phyloP scores from a whole-genome alignment of 1,139 yeast species.

The Diutina ranongensis region DNA sequence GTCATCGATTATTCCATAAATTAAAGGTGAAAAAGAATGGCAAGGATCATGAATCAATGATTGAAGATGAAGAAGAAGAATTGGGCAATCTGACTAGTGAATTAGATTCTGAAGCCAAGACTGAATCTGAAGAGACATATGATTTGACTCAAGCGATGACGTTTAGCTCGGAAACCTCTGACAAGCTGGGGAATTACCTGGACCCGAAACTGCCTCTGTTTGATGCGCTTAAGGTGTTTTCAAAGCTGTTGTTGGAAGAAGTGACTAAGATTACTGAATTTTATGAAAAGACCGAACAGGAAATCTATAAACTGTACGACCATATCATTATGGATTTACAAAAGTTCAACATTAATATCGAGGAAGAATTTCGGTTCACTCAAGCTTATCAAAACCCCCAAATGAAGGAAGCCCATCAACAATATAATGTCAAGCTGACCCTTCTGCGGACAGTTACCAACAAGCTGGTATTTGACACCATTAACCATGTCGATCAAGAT shows the following conservation, averaged over 20 bases:
- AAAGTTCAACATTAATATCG: conserved; percentile 19
- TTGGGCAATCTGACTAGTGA: background rate
- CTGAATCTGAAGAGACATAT: background rate
- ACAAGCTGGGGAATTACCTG: background rate
- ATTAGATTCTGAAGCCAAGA: background rate
- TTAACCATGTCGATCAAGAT: conserved; percentile 16
- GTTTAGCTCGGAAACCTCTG: background rate
- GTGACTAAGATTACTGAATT: conserved; percentile 46
- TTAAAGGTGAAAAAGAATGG: background rate
- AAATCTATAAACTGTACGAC: conserved; percentile 34
- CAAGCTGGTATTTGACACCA: conserved; percentile 19
- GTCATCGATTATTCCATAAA: background rate
- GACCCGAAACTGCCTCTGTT: conserved; percentile 3
- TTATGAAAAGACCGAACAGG: conserved; percentile 36
- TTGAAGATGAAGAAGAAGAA: background rate
- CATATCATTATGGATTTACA: conserved; percentile 30
- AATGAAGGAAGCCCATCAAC: conserved; percentile 13
- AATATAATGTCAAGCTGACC: conserved; percentile 16
- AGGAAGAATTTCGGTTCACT: conserved; percentile 20
- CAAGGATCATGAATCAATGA: background rate
- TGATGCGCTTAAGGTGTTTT: conserved; percentile 41
- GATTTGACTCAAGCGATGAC: background rate
- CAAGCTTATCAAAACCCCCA: conserved; percentile 16
- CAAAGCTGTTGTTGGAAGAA: conserved; percentile 42
- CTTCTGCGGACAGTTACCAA: conserved; percentile 21